A percentile compares a stretch with the other conserved stretches of the same genome.
These are phyloP conservation scores for Hypomontagnella submonticulosa DNA, from an alignment of 495 filamentous ascomycete genomes.

Conservation along the genomic window DNA sequence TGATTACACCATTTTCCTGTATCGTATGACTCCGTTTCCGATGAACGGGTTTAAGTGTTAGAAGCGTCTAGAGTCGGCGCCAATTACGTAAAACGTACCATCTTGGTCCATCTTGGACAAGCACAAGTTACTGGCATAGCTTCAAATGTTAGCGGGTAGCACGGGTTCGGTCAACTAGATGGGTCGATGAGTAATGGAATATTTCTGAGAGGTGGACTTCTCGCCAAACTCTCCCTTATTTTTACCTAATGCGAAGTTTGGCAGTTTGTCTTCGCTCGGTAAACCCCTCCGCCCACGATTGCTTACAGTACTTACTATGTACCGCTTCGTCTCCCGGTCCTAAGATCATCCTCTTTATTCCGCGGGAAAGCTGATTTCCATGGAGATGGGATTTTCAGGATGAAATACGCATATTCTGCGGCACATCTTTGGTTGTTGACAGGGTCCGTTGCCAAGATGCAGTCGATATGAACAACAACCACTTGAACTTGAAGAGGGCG, in stretches of 20 bases:
- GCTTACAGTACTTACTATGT: too few relatives aligned
- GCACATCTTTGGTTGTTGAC: too few relatives aligned
- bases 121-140: not conserved
- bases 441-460: too few relatives aligned
- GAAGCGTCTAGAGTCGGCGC: conserved; percentile 21
- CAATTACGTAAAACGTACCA: conserved; percentile 32
- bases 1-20: conserved; percentile 2
- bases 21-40: conserved; percentile 25
- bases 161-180: not conserved
- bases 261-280: conserved; percentile 2
- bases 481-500: not conserved
- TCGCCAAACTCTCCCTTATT: not conserved
- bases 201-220: conserved; percentile 23
- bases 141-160: conserved; percentile 11
- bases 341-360: too few relatives aligned
- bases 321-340: too few relatives aligned
- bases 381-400: too few relatives aligned
- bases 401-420: not conserved
- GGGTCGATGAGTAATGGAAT: conserved; percentile 36
- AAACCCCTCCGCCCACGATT: conserved; percentile 2
- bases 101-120: too few relatives aligned
- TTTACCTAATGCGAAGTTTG: conserved; percentile 11
- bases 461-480: not conserved
- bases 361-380: too few relatives aligned
- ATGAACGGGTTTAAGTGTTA: conserved; percentile 1